phyloP scores from a whole-genome alignment of 495 filamentous ascomycete species.

The Cryomyces minteri region DNA sequence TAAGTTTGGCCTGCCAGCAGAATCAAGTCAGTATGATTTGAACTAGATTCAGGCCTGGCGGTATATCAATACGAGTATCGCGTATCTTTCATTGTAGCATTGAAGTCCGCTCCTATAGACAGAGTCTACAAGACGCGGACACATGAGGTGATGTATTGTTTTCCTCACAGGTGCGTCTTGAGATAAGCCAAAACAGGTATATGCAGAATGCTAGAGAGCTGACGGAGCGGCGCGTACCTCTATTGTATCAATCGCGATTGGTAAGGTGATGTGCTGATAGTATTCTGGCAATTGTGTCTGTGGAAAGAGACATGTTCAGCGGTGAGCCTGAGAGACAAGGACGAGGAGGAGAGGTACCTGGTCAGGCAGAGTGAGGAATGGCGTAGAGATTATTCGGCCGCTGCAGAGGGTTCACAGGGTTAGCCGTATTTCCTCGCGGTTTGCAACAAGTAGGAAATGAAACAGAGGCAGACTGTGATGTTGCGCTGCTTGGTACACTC shows the following conservation, averaged over 20 bases:
- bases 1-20: conserved; percentile 33
- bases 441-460: too few species aligned
- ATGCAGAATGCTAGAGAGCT: too few species aligned
- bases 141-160: too few species aligned
- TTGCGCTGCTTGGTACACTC: conserved; percentile 10
- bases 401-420: conserved; percentile 19
- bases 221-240: conserved; percentile 24
- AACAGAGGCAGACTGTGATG: not conserved
- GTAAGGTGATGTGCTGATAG: conserved; percentile 50
- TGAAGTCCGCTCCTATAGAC: too few species aligned
- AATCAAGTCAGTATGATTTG: not conserved
- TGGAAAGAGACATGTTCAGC: not conserved
- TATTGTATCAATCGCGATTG: conserved; percentile 58
- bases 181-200: too few species aligned
- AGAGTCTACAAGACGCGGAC: too few species aligned
- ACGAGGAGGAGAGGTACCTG: conserved; percentile 15
- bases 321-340: not conserved
- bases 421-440: not conserved
- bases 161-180: too few species aligned
- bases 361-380: conserved; percentile 52
- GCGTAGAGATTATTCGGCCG: conserved; percentile 46
- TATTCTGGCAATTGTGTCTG: conserved; percentile 46
- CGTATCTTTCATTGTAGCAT: too few species aligned
- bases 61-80: too few species aligned
- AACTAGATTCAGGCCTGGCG: not conserved